Evolutionary conservation across 805 yeast species (phyloP).

Genomic region (Blastobotrys robertii): DNA sequence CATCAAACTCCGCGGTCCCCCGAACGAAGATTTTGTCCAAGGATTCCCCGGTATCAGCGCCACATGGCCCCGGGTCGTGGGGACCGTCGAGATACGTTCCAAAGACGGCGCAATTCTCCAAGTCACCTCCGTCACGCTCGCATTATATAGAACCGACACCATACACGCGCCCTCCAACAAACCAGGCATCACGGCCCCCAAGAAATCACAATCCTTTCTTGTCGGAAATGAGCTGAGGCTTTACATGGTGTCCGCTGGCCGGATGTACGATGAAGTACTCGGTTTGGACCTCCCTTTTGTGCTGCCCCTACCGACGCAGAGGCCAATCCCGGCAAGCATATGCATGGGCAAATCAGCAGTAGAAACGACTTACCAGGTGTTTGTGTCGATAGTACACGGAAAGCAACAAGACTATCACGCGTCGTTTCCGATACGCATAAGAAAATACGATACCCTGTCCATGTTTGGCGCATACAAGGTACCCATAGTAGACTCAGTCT

Average conservation of each 20-base stretch:
- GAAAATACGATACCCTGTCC: slow-evolving; percentile 31
- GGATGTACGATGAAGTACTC: slow-evolving; percentile 15
- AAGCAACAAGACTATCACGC: slow-evolving; percentile 16
- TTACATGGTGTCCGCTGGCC: slow-evolving; percentile 18
- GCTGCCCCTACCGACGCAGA: slow-evolving; percentile 25
- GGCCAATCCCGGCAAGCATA: slow-evolving; percentile 29
- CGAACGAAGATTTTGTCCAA: slow-evolving; percentile 32
- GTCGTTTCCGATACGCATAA: slow-evolving; percentile 28
- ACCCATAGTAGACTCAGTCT: slow-evolving; percentile 19
- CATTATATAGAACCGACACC: slow-evolving; percentile 31
- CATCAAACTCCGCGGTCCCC: slow-evolving; percentile 26
- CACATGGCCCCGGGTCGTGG: slow-evolving; percentile 32
- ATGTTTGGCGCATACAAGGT: slow-evolving; percentile 29
- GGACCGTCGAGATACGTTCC: slow-evolving; percentile 30
- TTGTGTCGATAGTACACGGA: slow-evolving; percentile 24
- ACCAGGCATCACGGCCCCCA: slow-evolving; percentile 23
- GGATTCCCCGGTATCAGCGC: slow-evolving; percentile 37
- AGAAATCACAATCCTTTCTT: slow-evolving; percentile 28
- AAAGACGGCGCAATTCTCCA: slow-evolving; percentile 17
- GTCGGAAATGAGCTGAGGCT: slow-evolving; percentile 25
- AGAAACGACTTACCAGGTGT: slow-evolving; percentile 28
- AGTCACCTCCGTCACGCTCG: slow-evolving; percentile 24
- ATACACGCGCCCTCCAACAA: slow-evolving; percentile 27
- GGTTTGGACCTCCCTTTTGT: slow-evolving; percentile 32
- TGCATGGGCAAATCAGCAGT: slow-evolving; percentile 21